A percentile compares a stretch with the other conserved stretches of the same genome.
phyloP scores from a whole-genome alignment of 2,329 filamentous ascomycete genomes.

The Monosporascus sp. region DNA sequence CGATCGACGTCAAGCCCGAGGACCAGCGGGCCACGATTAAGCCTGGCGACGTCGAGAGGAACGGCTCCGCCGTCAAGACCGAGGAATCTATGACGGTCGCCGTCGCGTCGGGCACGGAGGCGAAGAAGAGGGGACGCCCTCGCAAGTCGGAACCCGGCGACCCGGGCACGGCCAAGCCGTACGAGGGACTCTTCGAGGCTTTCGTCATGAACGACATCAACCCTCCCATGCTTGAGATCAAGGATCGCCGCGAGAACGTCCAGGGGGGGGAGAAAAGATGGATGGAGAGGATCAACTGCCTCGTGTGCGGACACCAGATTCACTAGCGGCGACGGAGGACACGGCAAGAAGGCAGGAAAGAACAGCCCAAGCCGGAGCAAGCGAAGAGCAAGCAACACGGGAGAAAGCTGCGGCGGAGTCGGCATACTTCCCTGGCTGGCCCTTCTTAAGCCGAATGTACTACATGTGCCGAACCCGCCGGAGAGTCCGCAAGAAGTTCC shows the following conservation, averaged over 20 bases:
- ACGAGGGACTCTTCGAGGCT: constrained; percentile 48
- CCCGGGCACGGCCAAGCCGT: constrained; percentile 37
- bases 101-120: constrained; percentile 16
- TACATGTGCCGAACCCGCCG: too few relatives aligned
- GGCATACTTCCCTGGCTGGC: too few relatives aligned
- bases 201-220: constrained; percentile 41
- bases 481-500: too few relatives aligned
- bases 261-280: constrained; percentile 46
- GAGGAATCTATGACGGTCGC: constrained; percentile 34
- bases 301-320: constrained; percentile 44
- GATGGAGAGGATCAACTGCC: constrained; percentile 46
- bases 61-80: constrained; percentile 17
- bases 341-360: neutral
- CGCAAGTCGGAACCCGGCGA: constrained; percentile 33
- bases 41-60: constrained; percentile 26
- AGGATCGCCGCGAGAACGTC: constrained; percentile 44
- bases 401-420: too few relatives aligned
- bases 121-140: constrained; percentile 29
- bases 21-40: constrained; percentile 28
- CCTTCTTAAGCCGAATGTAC: too few relatives aligned
- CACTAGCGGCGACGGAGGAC: constrained; percentile 27
- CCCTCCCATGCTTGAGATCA: constrained; percentile 46
- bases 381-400: too few relatives aligned
- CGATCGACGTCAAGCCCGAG: constrained; percentile 48
- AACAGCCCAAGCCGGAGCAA: neutral